A percentile compares a stretch with the other conserved stretches of the same genome.
Evolutionary conservation across 768 basidiomycete species (phyloP).

Genomic region (Mycena maculata): DNA sequence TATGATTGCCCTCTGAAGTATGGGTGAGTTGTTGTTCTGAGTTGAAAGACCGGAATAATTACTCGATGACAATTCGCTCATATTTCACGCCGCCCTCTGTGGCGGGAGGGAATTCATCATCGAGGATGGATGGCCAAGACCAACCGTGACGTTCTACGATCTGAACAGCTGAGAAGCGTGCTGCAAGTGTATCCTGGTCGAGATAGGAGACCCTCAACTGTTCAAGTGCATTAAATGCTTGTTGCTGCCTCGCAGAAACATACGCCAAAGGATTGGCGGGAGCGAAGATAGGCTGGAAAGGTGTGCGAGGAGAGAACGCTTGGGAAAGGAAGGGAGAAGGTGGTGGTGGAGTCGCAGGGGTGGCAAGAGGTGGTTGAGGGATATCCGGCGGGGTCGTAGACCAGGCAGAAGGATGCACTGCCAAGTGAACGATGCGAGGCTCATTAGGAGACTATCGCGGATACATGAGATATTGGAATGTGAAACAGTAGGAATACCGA

Average conservation of each 20-base stretch:
- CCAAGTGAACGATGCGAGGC: slow-evolving; percentile 74
- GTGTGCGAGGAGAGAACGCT: slow-evolving; percentile 11
- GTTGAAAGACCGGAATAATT: slow-evolving; percentile 36
- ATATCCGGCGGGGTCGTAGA: slow-evolving; percentile 60
- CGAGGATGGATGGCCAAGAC: slow-evolving; percentile 62
- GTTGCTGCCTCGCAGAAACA: slow-evolving; percentile 56
- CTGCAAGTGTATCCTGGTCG: slow-evolving; percentile 25
- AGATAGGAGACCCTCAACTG: slow-evolving; percentile 23
- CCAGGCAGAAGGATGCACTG: slow-evolving; percentile 87
- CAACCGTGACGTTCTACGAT: slow-evolving; percentile 55
- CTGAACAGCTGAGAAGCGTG: slow-evolving; percentile 45
- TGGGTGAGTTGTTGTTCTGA: slow-evolving; percentile 22
- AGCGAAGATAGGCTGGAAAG: slow-evolving; percentile 13
- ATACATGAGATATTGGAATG: slow-evolving; percentile 4
- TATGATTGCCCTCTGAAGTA: slow-evolving; percentile 61
- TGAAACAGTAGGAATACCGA: slow-evolving; percentile 34
- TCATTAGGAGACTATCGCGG: slow-evolving; percentile 62
- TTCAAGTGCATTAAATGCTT: slow-evolving; percentile 49
- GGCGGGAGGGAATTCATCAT: slow-evolving; percentile 57
- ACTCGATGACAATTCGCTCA: slow-evolving; percentile 54
- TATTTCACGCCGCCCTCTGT: slow-evolving; percentile 56
- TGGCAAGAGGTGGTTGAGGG: slow-evolving; percentile 33
- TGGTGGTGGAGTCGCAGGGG: slow-evolving; percentile 24
- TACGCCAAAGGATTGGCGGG: slow-evolving; percentile 48
- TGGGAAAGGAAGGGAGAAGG: slow-evolving; percentile 21